Percentiles rank a stretch among this genome's conserved stretches.
These are phyloP conservation scores for Thyridium curvatum DNA, from an alignment of 2,329 filamentous ascomycete species.

Conservation along the genomic window DNA sequence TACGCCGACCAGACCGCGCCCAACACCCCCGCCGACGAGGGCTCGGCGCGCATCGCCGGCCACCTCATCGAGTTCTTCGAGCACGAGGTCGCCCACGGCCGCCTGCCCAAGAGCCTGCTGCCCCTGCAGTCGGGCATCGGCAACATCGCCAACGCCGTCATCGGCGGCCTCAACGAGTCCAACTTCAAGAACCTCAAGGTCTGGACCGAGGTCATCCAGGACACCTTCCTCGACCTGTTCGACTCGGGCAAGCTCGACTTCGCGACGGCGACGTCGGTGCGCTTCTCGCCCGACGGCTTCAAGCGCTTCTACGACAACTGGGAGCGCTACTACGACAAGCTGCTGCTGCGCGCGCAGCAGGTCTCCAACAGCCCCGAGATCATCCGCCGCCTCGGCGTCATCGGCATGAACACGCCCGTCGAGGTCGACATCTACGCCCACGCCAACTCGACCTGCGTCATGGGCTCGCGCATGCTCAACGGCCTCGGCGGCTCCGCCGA, in stretches of 20 bases:
- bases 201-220: slow-evolving; percentile 90
- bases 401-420: slow-evolving; percentile 92
- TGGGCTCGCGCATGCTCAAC: slow-evolving; percentile 84
- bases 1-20: slow-evolving; percentile 71
- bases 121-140: slow-evolving; percentile 69
- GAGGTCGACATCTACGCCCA: slow-evolving; percentile 94
- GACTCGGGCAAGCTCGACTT: slow-evolving; percentile 84
- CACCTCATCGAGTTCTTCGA: slow-evolving; percentile 80
- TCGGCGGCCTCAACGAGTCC: slow-evolving; percentile 73
- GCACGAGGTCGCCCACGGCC: slow-evolving; percentile 74
- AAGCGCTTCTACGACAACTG: slow-evolving; percentile 84
- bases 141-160: slow-evolving; percentile 88
- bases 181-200: slow-evolving; percentile 86
- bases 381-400: slow-evolving; percentile 78
- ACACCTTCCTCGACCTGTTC: slow-evolving; percentile 89
- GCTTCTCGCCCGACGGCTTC: slow-evolving; percentile 87
- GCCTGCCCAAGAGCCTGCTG: slow-evolving; percentile 65
- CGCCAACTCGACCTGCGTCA: slow-evolving; percentile 85
- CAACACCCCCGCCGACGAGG: slow-evolving; percentile 71
- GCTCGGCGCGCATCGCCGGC: slow-evolving; percentile 64
- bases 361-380: slow-evolving; percentile 88
- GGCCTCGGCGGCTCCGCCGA: slow-evolving; percentile 77
- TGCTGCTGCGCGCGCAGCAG: slow-evolving; percentile 80
- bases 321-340: slow-evolving; percentile 73
- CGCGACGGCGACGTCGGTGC: slow-evolving; percentile 82